Evolutionary conservation across 1,284 basidiomycete species (phyloP), one percentile per base, ranked within the genome.

Genomic region (Trichosporon asahii): DNA sequence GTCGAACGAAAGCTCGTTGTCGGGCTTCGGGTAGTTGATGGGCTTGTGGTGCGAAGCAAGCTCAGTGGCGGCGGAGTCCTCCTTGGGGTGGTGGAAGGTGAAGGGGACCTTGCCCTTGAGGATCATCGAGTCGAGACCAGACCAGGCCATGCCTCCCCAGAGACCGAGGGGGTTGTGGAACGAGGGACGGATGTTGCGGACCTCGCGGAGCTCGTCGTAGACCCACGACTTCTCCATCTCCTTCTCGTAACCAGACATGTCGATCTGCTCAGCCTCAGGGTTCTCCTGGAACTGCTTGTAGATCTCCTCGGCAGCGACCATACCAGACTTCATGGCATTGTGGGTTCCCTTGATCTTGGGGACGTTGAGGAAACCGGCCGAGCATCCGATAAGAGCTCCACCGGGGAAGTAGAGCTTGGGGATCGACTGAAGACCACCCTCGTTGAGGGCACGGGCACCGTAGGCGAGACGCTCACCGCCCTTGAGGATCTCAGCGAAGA

Each of bases 331-430:
- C 96, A 99, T 98, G n/a, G 96, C 95, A 72, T 96, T 98, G 83
- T 99, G 97, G 0, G 95, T 97, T n/a, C 96, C 96, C 83, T 99
- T 99, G 85, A 99, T 99, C 85, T 98, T 99, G 49, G 95, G 92
- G 15, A 98, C 89, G 84, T 99, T 99, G 70, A 99, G 88, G 84
- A 99, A 96, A 25, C 94, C 97, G 0, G 96, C 96, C 0, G 94
- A 91, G 84, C 96, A 98, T 0, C 96, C 96, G 65, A 99, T 89
- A 61, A 99, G 85, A 0, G 95, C 96, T 35, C 97, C 96, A 15
- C 97, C 96, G 0, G 95, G 94, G 87, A 99, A 99, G 79, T 94
- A 85, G 53, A 98, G 87, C 80, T 90, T 90, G 2, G 96, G 97
- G 27, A 99, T 88, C 40, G 93, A 93, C 83, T 99, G 97, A 64